Evolutionary conservation across 78 protist genomes (phyloP).

Genomic region (Dictyostelium intermedium): DNA sequence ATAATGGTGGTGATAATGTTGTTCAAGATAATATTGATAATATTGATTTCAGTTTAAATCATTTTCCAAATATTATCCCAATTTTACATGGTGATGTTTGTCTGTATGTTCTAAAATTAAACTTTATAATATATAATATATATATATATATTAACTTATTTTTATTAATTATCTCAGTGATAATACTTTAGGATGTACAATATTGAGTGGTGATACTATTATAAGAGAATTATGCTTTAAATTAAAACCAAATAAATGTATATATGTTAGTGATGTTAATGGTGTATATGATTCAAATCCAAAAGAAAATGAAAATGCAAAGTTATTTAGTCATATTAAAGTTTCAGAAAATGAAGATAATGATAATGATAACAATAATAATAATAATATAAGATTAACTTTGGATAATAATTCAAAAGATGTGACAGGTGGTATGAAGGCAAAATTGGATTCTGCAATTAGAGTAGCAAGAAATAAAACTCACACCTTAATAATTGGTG

Average conservation of each 20-base stretch:
- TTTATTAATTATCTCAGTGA: background rate
- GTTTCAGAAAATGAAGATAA: background rate
- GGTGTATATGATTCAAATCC: conserved; percentile 54
- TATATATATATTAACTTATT: too few species aligned
- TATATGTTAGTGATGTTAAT: conserved; percentile 55
- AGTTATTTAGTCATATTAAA: background rate
- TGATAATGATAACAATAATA: background rate
- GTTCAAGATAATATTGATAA: background rate
- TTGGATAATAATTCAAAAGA: background rate
- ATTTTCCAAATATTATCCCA: conserved; percentile 17
- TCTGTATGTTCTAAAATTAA: conserved; percentile 6
- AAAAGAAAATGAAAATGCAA: background rate
- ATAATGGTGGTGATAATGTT: conserved; percentile 5
- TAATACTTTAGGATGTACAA: conserved; percentile 28
- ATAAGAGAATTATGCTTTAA: background rate
- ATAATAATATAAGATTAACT: background rate
- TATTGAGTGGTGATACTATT: conserved; percentile 61
- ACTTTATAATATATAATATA: background rate
- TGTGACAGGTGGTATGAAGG: conserved; percentile 75
- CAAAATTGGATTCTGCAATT: conserved; percentile 45
- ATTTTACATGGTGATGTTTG: conserved; percentile 76
- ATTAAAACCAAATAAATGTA: conserved; percentile 6
- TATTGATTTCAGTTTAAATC: background rate
- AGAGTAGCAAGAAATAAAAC: background rate
- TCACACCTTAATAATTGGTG: conserved; percentile 23